Base-by-base conservation (phyloP, 176 grass and related monocot genomes). In the Rhynchospora tenuis region DNA sequence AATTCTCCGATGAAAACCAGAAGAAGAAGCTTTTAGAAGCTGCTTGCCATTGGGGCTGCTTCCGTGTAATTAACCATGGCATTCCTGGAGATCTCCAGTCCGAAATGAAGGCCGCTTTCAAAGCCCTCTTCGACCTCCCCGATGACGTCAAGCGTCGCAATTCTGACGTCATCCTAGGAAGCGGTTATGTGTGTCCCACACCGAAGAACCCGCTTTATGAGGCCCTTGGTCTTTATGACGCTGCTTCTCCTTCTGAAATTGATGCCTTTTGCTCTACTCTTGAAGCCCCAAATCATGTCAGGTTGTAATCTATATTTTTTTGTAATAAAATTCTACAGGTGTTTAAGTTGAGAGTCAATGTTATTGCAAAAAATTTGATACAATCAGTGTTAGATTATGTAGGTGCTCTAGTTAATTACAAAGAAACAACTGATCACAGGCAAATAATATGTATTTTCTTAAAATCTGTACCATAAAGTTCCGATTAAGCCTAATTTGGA, bases 111-210 rank as follows among this genome's bases (percentile, higher is more conserved):
- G 90, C 81, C 62, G 89, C 89, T 60, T 68, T 93, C 47, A 86
- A 89, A 57, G 73, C 87, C 75, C 93, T 97, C 48, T 93, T 93
- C 89, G 85, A 93, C 68, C 89, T 97, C 75, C 91, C 93, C 62
- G 89, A 86, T 86, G 81, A 96, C 22, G 83, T 91, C 89, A 96
- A 93, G 87, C 85, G 80, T 69, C 90, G 89, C 22, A 96, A 93
- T 75, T 15, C 73, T 51, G 89, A 89, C 54, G 72, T 87, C 89
- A 88, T 96, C 67, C 54, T 76, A 20, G 93, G 90, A 17, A 95
- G 93, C 72, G 93, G 93, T 38, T 95, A 95, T 77, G 64, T 89
- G 51, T 71, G 78, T 7, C 90, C 93, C 79, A 73, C 86, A 80
- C 14, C 86, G 7, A 81, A 65, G 68, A 92, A 92, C 79, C 93